Evolutionary conservation across 2,329 filamentous ascomycete species (phyloP).

Genomic region (Grosmannia clavigera): DNA sequence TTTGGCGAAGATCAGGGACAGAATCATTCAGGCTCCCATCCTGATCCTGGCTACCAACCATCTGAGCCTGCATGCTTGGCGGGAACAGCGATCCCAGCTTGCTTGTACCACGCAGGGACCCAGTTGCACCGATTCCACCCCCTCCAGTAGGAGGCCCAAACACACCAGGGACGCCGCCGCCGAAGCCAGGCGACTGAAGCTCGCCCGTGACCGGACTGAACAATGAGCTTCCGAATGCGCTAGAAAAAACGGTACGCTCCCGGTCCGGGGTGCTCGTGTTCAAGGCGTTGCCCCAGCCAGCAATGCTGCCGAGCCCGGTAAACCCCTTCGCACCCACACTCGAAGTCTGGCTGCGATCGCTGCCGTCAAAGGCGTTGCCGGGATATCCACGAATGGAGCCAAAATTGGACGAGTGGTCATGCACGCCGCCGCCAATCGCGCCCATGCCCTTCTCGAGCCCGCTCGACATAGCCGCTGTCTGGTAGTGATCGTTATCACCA

Average conservation of each 20-base stretch:
- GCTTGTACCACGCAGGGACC: slow-evolving; percentile 62
- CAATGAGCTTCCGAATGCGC: slow-evolving; percentile 65
- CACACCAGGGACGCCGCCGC: slow-evolving; percentile 33
- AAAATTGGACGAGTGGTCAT: slow-evolving; percentile 37
- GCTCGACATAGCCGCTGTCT: not conserved
- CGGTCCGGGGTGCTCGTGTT: slow-evolving; percentile 57
- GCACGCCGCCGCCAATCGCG: slow-evolving; percentile 25
- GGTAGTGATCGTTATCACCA: slow-evolving; percentile 32
- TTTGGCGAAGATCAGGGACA: slow-evolving; percentile 46
- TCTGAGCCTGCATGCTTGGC: slow-evolving; percentile 78
- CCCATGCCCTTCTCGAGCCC: slow-evolving; percentile 13
- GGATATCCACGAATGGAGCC: slow-evolving; percentile 40
- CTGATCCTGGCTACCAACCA: slow-evolving; percentile 44
- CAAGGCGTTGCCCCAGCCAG: slow-evolving; percentile 46
- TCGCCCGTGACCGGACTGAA: slow-evolving; percentile 63
- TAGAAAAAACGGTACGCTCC: slow-evolving; percentile 41
- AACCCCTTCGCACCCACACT: slow-evolving; percentile 73
- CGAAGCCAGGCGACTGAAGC: slow-evolving; percentile 60
- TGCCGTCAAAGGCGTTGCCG: slow-evolving; percentile 45
- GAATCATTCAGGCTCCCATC: slow-evolving; percentile 53
- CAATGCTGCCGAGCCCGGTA: slow-evolving; percentile 45
- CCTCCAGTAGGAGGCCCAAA: slow-evolving; percentile 22
- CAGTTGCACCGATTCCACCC: slow-evolving; percentile 49
- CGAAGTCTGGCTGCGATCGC: slow-evolving; percentile 87
- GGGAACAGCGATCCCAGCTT: slow-evolving; percentile 85